Evolutionary conservation across 805 yeast species (phyloP).

Genomic region (Ogataea methanolica): DNA sequence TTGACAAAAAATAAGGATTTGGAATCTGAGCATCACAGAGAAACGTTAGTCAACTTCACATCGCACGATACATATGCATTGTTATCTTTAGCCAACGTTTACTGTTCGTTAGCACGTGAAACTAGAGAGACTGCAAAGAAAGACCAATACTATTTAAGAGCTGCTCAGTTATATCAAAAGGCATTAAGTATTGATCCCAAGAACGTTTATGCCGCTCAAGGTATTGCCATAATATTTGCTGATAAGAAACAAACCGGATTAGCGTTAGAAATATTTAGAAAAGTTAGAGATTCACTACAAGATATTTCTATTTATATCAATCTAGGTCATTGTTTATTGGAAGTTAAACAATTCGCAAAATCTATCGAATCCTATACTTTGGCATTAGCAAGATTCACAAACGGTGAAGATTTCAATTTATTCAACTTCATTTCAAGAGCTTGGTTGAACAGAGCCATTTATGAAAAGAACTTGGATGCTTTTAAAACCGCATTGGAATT

Average conservation of each 20-base stretch:
- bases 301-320: slow-evolving; percentile 81
- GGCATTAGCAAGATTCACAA: slow-evolving; percentile 63
- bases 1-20: slow-evolving; percentile 43
- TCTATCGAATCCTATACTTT: slow-evolving; percentile 87
- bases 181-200: slow-evolving; percentile 78
- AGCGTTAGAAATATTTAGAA: slow-evolving; percentile 83
- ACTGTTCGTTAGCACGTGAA: slow-evolving; percentile 78
- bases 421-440: slow-evolving; percentile 77
- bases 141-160: slow-evolving; percentile 75
- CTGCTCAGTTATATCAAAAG: slow-evolving; percentile 88
- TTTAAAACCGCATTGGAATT: slow-evolving; percentile 59
- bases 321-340: slow-evolving; percentile 81
- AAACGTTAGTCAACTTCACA: slow-evolving; percentile 74
- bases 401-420: slow-evolving; percentile 59
- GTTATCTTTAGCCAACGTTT: slow-evolving; percentile 84
- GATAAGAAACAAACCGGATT: slow-evolving; percentile 70
- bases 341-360: slow-evolving; percentile 74
- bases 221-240: slow-evolving; percentile 88
- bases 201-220: slow-evolving; percentile 96
- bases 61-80: slow-evolving; percentile 89
- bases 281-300: slow-evolving; percentile 83
- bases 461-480: slow-evolving; percentile 60
- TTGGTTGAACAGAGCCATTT: slow-evolving; percentile 75
- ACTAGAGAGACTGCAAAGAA: slow-evolving; percentile 54
- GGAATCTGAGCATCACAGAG: slow-evolving; percentile 79